These are phyloP conservation scores for Chrysanthemum lavandulifolium DNA, from an alignment of 129 eudicot genomes.

Conservation along the genomic window DNA sequence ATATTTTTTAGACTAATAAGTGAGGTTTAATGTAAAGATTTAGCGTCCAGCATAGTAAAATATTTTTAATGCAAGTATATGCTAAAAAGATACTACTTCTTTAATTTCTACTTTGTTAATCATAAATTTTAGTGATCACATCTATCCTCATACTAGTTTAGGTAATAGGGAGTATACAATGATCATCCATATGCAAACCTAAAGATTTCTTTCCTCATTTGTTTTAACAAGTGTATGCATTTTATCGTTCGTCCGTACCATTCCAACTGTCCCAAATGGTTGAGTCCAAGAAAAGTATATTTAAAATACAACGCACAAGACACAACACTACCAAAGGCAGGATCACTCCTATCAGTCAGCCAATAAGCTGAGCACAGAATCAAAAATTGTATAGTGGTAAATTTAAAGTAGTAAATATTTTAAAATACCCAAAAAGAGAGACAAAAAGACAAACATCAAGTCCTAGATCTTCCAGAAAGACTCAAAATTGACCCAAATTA, in stretches of 20 bases:
- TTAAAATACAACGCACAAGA: background rate
- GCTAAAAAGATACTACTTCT: too few species aligned
- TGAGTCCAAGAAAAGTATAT: background rate
- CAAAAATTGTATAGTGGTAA: background rate
- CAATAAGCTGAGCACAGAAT: background rate
- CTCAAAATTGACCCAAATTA: conserved; percentile 7
- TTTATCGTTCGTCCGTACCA: conserved; percentile 1
- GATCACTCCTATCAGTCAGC: background rate
- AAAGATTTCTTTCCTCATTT: background rate
- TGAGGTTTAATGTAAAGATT: too few species aligned
- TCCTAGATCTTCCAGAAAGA: conserved; percentile 22
- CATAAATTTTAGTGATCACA: too few species aligned
- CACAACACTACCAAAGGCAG: conserved; percentile 14
- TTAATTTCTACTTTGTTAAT: too few species aligned
- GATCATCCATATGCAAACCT: background rate
- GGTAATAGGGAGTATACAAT: background rate
- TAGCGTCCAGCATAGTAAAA: too few species aligned
- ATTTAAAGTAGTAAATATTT: conserved; percentile 14
- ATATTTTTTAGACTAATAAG: too few species aligned
- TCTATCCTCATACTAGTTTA: too few species aligned
- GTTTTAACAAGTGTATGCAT: background rate
- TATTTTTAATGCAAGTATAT: background rate
- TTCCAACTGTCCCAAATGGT: conserved; percentile 2
- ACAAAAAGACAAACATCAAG: conserved; percentile 27
- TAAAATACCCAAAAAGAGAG: conserved; percentile 12